Base-by-base conservation (phyloP, 371 early-diverging fungal genomes). In the Mortierella sp. region DNA sequence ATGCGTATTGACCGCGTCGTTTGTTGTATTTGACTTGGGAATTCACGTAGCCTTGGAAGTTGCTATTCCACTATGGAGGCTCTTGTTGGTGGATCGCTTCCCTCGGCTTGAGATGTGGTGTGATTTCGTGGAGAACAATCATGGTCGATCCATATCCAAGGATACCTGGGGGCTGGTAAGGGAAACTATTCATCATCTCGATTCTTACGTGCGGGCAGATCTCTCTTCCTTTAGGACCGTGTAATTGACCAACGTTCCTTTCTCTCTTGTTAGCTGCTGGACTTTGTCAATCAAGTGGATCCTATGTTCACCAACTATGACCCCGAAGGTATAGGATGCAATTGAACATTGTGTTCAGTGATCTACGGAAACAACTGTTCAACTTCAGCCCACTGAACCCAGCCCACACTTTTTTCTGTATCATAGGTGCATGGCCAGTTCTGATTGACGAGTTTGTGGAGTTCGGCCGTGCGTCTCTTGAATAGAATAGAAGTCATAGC, bases 141-240 rank as follows among this genome's bases (percentile, higher is more conserved):
- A 93, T 76, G 83, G 84, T 16, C 92, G 91, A 61, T 86, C 94
- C 12, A 93, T 95, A 64, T 90, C 91, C 26, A 88, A 88, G 53
- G 95, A 95, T 74, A 93, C 94, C 4, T 95, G 95, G 96, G 87
- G 84, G 54, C 71, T 92, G 86, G 91, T 93, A 82, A 65, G 76
- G 66, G 23, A 39, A 58, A 28, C 48, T 12, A 24, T 28, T 19
- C n/a, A 2, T 9, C 28, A n/a, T 46, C 28, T 18, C 14, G 18
- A 28, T 39, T 39, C 39, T 39, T 39, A 8, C 14, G 3, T 16
- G 4, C 53, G 12, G 9, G 10, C 39, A 39, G 14, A n/a, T 38
- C 6, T 56, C 38, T 23, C 52, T 46, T n/a, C n/a, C n/a, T n/a
- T n/a, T n/a, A n/a, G n/a, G n/a, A n/a, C n/a, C n/a, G n/a, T n/a